Evolutionary conservation across 345 rosid species (phyloP).

Genomic region (Melaleuca quinquenervia): DNA sequence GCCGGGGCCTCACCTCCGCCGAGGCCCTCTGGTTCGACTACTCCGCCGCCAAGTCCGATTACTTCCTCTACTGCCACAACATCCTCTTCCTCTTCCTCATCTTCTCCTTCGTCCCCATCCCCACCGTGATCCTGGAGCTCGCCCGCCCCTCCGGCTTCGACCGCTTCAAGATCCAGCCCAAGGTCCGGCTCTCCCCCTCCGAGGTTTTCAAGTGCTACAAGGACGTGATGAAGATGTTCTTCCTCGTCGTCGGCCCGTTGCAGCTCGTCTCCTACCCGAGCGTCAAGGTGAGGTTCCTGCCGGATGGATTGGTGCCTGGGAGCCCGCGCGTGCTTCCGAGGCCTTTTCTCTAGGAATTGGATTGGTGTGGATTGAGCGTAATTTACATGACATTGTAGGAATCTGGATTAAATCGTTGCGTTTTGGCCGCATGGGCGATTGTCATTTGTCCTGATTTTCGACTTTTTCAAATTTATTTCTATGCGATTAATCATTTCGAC

Average conservation of each 20-base stretch:
- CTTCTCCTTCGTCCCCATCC: slow-evolving; percentile 71
- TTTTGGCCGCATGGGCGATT: neutral
- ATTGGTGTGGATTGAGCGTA: neutral
- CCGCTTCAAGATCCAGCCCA: slow-evolving; percentile 83
- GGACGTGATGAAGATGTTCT: slow-evolving; percentile 76
- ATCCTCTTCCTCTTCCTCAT: slow-evolving; percentile 54
- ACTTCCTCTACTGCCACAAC: slow-evolving; percentile 71
- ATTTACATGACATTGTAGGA: neutral
- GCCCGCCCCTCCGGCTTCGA: slow-evolving; percentile 41
- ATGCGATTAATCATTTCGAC: neutral
- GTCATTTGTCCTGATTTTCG: neutral
- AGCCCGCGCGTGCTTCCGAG: neutral
- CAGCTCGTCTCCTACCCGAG: slow-evolving; percentile 77
- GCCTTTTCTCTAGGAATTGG: neutral
- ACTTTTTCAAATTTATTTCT: neutral
- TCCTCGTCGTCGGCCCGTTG: slow-evolving; percentile 67
- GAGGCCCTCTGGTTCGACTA: slow-evolving; percentile 81
- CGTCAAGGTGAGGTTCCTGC: slow-evolving; percentile 37
- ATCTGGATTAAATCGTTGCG: neutral
- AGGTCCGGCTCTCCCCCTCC: slow-evolving; percentile 38
- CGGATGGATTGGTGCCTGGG: no score
- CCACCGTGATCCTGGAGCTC: slow-evolving; percentile 40
- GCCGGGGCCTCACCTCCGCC: slow-evolving; percentile 55
- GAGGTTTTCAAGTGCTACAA: slow-evolving; percentile 64
- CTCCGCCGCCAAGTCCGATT: slow-evolving; percentile 76